phyloP scores from a whole-genome alignment of 345 rosid species.

The Litchi chinensis region DNA sequence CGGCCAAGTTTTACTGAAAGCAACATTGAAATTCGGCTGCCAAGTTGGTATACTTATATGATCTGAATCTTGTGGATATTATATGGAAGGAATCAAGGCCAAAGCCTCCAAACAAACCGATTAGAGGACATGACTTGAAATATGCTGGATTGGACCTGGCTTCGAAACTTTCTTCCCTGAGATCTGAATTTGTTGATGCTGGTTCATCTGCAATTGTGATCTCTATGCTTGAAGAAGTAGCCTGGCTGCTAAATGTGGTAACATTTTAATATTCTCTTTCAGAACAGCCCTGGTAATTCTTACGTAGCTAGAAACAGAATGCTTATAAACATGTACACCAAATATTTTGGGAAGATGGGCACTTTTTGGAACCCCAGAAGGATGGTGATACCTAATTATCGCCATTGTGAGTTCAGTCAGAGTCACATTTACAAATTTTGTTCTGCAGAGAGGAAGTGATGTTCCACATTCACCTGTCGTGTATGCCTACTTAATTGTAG shows the following conservation, averaged over 20 bases:
- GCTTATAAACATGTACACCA: background rate
- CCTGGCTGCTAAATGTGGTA: conserved; percentile 97
- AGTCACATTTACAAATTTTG: conserved; percentile 2
- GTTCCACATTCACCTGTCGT: conserved; percentile 95
- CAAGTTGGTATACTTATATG: conserved; percentile 45
- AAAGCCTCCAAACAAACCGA: conserved; percentile 70
- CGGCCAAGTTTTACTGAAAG: too few species aligned
- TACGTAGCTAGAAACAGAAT: background rate
- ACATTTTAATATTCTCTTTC: conserved; percentile 9
- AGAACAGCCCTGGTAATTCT: background rate
- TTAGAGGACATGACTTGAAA: conserved; percentile 80
- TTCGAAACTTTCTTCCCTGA: conserved; percentile 69
- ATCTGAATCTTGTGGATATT: conserved; percentile 79
- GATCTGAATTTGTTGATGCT: conserved; percentile 64
- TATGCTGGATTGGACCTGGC: conserved; percentile 84
- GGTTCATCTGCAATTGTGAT: conserved; percentile 82
- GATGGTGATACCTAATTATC: background rate
- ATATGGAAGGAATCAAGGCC: conserved; percentile 83
- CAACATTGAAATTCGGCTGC: too few species aligned
- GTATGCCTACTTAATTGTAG: conserved; percentile 86
- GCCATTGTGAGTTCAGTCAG: background rate
- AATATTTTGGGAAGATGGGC: background rate
- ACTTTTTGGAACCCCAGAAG: background rate
- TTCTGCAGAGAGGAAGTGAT: conserved; percentile 89
- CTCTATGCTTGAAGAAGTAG: conserved; percentile 96